Base-by-base conservation (phyloP, 208 protist genomes). In the Jaenimonas drosophilae region DNA sequence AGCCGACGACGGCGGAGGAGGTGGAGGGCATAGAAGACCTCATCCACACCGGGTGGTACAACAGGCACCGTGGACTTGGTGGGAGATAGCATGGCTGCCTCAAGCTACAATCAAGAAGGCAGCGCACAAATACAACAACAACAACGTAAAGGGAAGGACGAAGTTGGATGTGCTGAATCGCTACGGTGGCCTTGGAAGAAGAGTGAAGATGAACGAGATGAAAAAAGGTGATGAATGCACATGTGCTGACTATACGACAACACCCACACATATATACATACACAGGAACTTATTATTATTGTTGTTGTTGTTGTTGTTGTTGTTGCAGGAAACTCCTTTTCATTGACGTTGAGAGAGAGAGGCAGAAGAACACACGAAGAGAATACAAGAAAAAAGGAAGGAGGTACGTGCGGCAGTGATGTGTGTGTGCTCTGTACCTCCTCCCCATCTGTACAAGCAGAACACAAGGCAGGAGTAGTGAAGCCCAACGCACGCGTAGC, bases 21-120 rank as follows among this genome's bases (percentile, higher is more conserved):
- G 31, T 62, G 83, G 30, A 97, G 54, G 7, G 92, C 86, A 40
- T 94, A 85, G 58, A 86, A 94, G 19, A 81, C 66, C 11, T 88
- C 84, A 62, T 98, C 88, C 64, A 97, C 85, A 1, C 77, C 80
- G 0, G 50, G 39, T 0, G 84, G 79, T 26, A 88, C 11, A 9
- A 9, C 2, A 2, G 44, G 37, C n/a, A 7, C 9, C 9, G 37
- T 34, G 14, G 48, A 31, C 3, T 24, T 23, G 23, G 45, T 30
- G 4, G 44, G 24, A 7, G 44, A 37, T 14, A 14, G 9, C 30
- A 34, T 34, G 30, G 14, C 30, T 34, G 30, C 30, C 14, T 21
- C 17, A 51, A 5, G 29, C 3, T 41, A 39, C 37, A 14, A 38
- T 2, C 9, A 19, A 28, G 28, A 20, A 38, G 37, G 40, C 17